Base-by-base conservation (phyloP, 2,329 filamentous ascomycete species). In the Colletotrichum graminicola region DNA sequence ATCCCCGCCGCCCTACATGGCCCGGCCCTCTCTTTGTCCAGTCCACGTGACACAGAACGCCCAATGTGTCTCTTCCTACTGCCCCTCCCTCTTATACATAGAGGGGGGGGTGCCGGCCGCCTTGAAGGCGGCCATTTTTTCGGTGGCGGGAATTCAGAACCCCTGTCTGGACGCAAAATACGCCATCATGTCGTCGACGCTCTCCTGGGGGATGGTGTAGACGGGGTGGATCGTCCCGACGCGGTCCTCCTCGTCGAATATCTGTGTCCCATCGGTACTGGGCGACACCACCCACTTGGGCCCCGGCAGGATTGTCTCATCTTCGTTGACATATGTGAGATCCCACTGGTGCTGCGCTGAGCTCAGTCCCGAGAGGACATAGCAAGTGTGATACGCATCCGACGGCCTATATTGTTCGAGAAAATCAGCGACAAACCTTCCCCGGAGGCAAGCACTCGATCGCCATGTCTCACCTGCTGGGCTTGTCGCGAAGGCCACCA, bases 351-450 rank as follows among this genome's bases (percentile, higher is more conserved):
- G 89, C 82, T 97, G 94, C 32, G 92, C 92, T 64, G 91, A 92
- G 80, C 93, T 96, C 75, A 98, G 85, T 6, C 95, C 95, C 29
- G 92, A 91, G 26, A 98, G 88, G 39, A 95, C 94, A 82, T 98
- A 98, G 83, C 93, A 96, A 55, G 94, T 94, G 82, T 98, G 95
- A 78, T 98, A 98, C 60, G 92, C 91, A 83, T 98, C 95, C 5
- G 94, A 91, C 72, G 87, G 86, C 76, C 93, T 94, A 49, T 3
- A 45, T 63, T 36, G 16, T 32, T 55, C 66, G 36, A 54, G 36
- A 62, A 45, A 23, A 55, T 66, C 41, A 71, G 60, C 60, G 43
- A 61, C 43, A 29, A 47, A 41, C 34, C 16, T 12, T 29, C 12
- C 29, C 26, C 32, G 55, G 26, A 52, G n/a, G n/a, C 23, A 16